phyloP scores from a whole-genome alignment of 495 filamentous ascomycete genomes.

The Trichocladium antarcticum region DNA sequence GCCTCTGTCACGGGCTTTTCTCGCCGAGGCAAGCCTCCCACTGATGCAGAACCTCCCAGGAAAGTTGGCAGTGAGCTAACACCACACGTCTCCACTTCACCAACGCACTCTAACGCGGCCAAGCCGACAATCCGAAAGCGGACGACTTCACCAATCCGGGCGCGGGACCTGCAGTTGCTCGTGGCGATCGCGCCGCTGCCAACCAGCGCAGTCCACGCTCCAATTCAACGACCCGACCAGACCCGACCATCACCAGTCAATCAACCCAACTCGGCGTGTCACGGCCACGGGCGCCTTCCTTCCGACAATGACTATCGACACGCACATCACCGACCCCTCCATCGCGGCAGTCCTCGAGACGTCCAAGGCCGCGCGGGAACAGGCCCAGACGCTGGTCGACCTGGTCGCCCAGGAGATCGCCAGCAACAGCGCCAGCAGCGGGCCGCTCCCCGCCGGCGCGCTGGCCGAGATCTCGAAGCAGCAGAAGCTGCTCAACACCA shows the following conservation, averaged over 20 bases:
- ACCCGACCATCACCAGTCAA: neutral
- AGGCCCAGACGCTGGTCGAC: slow-evolving; percentile 58
- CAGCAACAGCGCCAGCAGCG: slow-evolving; percentile 17
- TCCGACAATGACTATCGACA: slow-evolving; percentile 35
- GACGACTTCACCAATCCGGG: neutral
- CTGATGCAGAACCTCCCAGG: neutral
- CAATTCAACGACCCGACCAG: neutral
- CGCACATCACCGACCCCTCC: slow-evolving; percentile 58
- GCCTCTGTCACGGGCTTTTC: neutral
- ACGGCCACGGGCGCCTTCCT: neutral
- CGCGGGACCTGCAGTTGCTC: neutral
- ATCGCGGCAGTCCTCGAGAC: slow-evolving; percentile 61
- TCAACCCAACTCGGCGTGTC: neutral
- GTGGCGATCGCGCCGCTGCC: neutral
- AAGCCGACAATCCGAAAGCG: neutral
- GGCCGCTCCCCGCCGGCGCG: slow-evolving; percentile 36
- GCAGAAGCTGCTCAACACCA: slow-evolving; percentile 68
- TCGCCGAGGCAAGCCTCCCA: neutral
- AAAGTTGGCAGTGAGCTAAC: neutral
- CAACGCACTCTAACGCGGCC: neutral
- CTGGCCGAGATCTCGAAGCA: slow-evolving; percentile 58
- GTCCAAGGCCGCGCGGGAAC: slow-evolving; percentile 56
- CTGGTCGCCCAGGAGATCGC: slow-evolving; percentile 40
- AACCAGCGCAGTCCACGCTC: slow-evolving; percentile 6
- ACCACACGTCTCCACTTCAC: neutral